A percentile compares a stretch with the other conserved stretches of the same genome.
phyloP scores from a whole-genome alignment of 345 rosid genomes.

The Carallia pectinifolia region DNA sequence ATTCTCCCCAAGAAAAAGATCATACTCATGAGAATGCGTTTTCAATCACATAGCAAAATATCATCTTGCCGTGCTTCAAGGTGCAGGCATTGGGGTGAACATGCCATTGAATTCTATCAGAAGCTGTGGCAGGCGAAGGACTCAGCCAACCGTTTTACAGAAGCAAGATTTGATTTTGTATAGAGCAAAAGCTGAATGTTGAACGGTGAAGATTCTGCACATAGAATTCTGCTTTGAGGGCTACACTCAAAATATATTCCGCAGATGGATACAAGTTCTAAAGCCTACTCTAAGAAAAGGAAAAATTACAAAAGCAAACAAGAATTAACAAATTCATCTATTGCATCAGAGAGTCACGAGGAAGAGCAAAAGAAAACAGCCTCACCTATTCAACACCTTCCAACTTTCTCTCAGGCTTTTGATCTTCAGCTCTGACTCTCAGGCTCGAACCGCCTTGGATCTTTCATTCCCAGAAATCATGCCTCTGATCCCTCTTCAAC shows the following conservation, averaged over 20 bases:
- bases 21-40: not conserved
- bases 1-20: too few species aligned
- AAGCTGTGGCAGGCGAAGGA: constrained; percentile 19
- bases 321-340: constrained; percentile 55
- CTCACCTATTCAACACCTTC: constrained; percentile 4
- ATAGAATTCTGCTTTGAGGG: constrained; percentile 33
- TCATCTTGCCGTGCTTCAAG: not conserved
- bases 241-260: constrained; percentile 18
- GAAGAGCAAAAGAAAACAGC: constrained; percentile 37
- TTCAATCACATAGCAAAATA: not conserved
- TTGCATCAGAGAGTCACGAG: constrained; percentile 28
- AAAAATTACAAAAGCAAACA: constrained; percentile 40
- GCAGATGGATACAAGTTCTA: constrained; percentile 44
- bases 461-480: constrained; percentile 15
- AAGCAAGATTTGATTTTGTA: constrained; percentile 25
- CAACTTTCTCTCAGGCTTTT: constrained; percentile 20
- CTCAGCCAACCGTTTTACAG: constrained; percentile 29
- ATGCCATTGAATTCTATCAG: constrained; percentile 14
- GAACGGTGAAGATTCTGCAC: constrained; percentile 18
- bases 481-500: constrained; percentile 73
- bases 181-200: constrained; percentile 31
- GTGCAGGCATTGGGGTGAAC: not conserved
- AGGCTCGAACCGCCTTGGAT: constrained; percentile 7
- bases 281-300: constrained; percentile 39
- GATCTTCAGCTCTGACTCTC: constrained; percentile 36